Conservation (phyloP, 306 rosid species). For the Acacia crassicarpa region DNA sequence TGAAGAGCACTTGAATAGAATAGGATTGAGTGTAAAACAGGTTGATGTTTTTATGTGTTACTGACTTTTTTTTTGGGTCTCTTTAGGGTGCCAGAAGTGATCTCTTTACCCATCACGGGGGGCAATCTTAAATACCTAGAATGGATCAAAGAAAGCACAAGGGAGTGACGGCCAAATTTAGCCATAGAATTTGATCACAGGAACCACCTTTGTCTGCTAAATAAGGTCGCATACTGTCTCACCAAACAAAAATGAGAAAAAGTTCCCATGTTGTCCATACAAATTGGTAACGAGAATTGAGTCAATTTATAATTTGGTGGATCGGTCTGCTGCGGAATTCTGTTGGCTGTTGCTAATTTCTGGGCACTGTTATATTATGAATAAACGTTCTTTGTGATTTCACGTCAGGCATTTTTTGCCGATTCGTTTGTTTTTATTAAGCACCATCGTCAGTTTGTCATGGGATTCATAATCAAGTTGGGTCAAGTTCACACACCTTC, state of each 20-base stretch:
- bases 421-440: not conserved
- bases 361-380: not conserved
- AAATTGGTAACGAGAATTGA: not conserved
- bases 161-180: constrained; percentile 39
- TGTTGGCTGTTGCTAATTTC: not conserved
- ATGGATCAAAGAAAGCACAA: constrained; percentile 65
- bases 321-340: not conserved
- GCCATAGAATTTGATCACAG: not conserved
- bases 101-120: constrained; percentile 62
- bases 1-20: not conserved
- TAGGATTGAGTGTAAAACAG: not conserved
- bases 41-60: not conserved
- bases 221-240: not conserved
- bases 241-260: not conserved
- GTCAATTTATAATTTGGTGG: not conserved
- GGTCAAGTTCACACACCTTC: too few relatives aligned
- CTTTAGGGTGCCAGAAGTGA: constrained; percentile 70
- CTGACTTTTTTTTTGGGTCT: not conserved
- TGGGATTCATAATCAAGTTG: not conserved
- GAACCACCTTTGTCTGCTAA: not conserved
- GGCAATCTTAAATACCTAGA: constrained; percentile 66
- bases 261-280: not conserved
- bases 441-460: too few relatives aligned
- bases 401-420: not conserved
- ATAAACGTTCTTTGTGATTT: not conserved